phyloP scores from a whole-genome alignment of 768 basidiomycete genomes.

The Auricularia sp. region DNA sequence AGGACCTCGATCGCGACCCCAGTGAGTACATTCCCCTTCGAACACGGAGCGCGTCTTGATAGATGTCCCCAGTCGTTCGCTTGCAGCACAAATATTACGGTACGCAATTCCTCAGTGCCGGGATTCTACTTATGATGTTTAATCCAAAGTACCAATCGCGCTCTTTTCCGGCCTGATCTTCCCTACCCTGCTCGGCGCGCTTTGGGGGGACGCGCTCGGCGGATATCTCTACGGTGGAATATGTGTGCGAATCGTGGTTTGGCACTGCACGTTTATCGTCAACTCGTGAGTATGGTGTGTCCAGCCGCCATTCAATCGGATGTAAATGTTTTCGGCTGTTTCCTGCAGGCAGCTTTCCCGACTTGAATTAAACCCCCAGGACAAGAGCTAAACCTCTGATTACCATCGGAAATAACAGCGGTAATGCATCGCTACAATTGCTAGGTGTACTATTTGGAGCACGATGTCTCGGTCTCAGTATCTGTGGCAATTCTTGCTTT shows the following conservation, averaged over 20 bases:
- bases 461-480: too few species aligned
- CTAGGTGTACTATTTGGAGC: too few species aligned
- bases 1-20: constrained; percentile 58
- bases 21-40: constrained; percentile 31
- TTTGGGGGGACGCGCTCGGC: constrained; percentile 57
- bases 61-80: constrained; percentile 43
- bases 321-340: too few species aligned
- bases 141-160: constrained; percentile 43
- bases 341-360: too few species aligned
- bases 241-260: constrained; percentile 41
- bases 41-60: not conserved
- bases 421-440: too few species aligned
- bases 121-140: not conserved
- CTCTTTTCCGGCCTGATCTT: constrained; percentile 47
- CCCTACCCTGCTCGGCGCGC: constrained; percentile 43
- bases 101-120: constrained; percentile 16
- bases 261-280: constrained; percentile 63
- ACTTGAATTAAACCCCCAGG: too few species aligned
- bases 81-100: constrained; percentile 64
- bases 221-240: constrained; percentile 65
- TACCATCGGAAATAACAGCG: too few species aligned
- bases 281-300: constrained; percentile 45
- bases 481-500: too few species aligned
- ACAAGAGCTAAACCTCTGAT: too few species aligned
- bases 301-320: too few species aligned